Percentiles rank a stretch among this genome's conserved stretches.
phyloP scores from a whole-genome alignment of 176 grass and related monocot species.

The Microstegium vimineum region DNA sequence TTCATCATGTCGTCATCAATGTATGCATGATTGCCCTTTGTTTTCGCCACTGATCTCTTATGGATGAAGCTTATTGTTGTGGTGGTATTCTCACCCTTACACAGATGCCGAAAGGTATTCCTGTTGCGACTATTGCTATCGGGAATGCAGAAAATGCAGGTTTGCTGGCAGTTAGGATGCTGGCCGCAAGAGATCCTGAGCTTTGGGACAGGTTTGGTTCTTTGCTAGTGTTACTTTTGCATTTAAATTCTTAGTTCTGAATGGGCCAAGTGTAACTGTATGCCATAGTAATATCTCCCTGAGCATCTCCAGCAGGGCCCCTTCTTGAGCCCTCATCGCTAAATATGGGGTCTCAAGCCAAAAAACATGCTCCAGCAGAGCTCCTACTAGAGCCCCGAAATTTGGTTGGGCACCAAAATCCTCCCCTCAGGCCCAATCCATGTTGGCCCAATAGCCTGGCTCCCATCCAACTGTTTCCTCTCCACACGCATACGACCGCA shows the following conservation, averaged over 20 bases:
- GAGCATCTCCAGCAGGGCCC: too few species aligned
- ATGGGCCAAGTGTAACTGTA: not conserved
- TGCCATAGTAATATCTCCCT: not conserved
- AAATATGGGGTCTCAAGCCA: too few species aligned
- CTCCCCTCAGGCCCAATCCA: too few species aligned
- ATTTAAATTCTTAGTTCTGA: not conserved
- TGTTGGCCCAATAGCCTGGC: too few species aligned
- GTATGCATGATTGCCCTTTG: not conserved
- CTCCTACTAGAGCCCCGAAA: too few species aligned
- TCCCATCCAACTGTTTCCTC: too few species aligned
- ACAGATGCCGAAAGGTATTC: constrained; percentile 95
- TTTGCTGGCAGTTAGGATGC: constrained; percentile 64
- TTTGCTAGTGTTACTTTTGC: not conserved
- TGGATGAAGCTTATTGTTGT: constrained; percentile 1
- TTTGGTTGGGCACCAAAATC: too few species aligned
- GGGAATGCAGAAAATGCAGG: constrained; percentile 90
- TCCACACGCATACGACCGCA: too few species aligned
- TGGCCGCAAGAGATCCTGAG: constrained; percentile 60
- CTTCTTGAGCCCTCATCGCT: too few species aligned
- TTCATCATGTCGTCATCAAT: not conserved
- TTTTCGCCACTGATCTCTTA: not conserved
- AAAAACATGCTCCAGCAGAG: too few species aligned
- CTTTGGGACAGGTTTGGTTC: constrained; percentile 51
- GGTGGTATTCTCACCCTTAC: constrained; percentile 10
- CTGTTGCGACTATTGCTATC: constrained; percentile 73